Evolutionary conservation across 176 grass and related monocot species (phyloP).

Genomic region (Thalia dealbata): DNA sequence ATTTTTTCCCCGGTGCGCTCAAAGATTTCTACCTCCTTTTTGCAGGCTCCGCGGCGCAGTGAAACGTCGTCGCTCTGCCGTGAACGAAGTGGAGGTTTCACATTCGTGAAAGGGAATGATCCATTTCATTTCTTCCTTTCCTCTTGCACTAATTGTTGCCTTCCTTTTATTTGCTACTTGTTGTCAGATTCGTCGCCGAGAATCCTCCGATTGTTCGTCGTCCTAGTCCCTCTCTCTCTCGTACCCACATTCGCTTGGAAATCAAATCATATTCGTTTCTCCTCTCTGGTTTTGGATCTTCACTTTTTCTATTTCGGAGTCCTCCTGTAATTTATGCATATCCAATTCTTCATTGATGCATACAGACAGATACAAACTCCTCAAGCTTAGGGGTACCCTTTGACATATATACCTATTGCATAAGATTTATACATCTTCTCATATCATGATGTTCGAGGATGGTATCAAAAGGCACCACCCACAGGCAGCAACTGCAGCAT

Average conservation of each 20-base stretch:
- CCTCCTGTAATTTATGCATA: too few relatives aligned
- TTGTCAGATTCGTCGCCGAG: conserved; percentile 15
- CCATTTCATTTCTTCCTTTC: too few relatives aligned
- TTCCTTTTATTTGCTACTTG: not conserved
- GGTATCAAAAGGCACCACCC: too few relatives aligned
- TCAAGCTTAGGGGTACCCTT: too few relatives aligned
- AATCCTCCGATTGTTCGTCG: not conserved
- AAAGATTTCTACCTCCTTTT: not conserved
- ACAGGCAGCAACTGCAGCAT: not conserved
- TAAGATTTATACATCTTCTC: not conserved
- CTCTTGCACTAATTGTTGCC: not conserved
- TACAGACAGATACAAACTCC: too few relatives aligned
- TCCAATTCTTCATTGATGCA: too few relatives aligned
- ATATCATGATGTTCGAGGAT: too few relatives aligned
- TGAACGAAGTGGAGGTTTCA: not conserved
- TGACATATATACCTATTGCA: not conserved
- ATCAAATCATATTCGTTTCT: too few relatives aligned
- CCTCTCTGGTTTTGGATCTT: too few relatives aligned
- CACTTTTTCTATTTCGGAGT: too few relatives aligned
- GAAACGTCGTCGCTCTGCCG: not conserved
- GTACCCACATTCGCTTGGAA: not conserved
- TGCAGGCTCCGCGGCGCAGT: not conserved
- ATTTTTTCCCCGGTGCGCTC: not conserved
- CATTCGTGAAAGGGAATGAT: not conserved
- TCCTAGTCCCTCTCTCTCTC: not conserved